Conservation (phyloP, 345 rosid genomes). For the Nephelium lappaceum region DNA sequence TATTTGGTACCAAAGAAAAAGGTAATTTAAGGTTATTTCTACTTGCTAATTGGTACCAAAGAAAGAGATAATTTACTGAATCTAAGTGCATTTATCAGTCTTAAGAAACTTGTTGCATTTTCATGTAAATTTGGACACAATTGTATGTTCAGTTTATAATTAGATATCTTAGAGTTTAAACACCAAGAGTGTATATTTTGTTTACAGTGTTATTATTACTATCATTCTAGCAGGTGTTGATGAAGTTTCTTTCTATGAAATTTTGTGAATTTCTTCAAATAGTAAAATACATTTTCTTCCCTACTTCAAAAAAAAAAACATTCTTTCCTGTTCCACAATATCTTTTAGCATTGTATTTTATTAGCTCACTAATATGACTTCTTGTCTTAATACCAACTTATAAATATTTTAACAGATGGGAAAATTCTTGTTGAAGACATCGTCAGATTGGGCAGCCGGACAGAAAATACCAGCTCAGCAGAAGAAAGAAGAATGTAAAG, state of each 20-base stretch:
- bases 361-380: neutral
- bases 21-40: neutral
- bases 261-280: neutral
- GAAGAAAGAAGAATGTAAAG: slow-evolving; percentile 38
- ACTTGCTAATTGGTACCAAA: neutral
- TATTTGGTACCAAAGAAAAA: neutral
- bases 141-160: too few species aligned
- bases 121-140: too few species aligned
- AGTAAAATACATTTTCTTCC: neutral
- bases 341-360: neutral
- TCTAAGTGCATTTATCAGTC: neutral
- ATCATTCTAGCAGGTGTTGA: neutral
- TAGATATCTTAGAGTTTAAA: too few species aligned
- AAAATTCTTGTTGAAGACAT: slow-evolving; percentile 96
- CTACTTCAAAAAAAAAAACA: too few species aligned
- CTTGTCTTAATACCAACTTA: neutral
- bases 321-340: neutral
- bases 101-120: neutral
- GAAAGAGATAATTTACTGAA: slow-evolving; percentile 1
- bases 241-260: neutral
- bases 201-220: too few species aligned
- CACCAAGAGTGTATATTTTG: too few species aligned
- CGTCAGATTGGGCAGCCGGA: slow-evolving; percentile 69
- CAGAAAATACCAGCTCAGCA: slow-evolving; percentile 50
- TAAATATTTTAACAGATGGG: slow-evolving; percentile 58